Conservation (phyloP, 352 stramenopile species). For the Globisporangium mamillatum region DNA sequence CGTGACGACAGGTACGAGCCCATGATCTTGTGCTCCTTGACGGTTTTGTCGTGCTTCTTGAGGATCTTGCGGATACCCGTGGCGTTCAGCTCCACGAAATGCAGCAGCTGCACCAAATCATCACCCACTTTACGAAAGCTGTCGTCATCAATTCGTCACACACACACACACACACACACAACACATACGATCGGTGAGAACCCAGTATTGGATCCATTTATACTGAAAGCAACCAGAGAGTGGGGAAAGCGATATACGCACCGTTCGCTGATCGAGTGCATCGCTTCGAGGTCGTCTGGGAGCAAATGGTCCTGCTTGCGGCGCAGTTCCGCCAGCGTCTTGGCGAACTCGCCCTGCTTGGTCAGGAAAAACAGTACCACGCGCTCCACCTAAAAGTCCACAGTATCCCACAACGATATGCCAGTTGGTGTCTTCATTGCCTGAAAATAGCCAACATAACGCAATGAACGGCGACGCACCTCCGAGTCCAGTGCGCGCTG, state of each 20-base stretch:
- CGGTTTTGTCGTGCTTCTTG: constrained; percentile 88
- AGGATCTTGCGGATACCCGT: constrained; percentile 88
- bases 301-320: constrained; percentile 43
- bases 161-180: background rate
- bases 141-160: constrained; percentile 19
- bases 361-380: constrained; percentile 86
- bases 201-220: background rate
- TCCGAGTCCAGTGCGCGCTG: constrained; percentile 78
- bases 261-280: constrained; percentile 48
- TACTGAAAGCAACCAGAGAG: background rate
- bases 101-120: constrained; percentile 75
- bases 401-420: background rate
- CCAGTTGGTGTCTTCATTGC: background rate
- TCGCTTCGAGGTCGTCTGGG: constrained; percentile 50
- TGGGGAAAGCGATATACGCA: background rate
- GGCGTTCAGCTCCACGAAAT: constrained; percentile 86
- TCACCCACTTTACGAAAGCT: constrained; percentile 72
- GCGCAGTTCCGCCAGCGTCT: constrained; percentile 52
- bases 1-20: constrained; percentile 79
- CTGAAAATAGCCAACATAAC: background rate
- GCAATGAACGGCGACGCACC: constrained; percentile 14
- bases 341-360: constrained; percentile 82
- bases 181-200: background rate
- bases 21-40: constrained; percentile 86
- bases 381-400: constrained; percentile 42